Percentiles rank a stretch among this genome's conserved stretches.
Evolutionary conservation across 106 monocot genomes (phyloP).

Genomic region (Dioscorea alata): DNA sequence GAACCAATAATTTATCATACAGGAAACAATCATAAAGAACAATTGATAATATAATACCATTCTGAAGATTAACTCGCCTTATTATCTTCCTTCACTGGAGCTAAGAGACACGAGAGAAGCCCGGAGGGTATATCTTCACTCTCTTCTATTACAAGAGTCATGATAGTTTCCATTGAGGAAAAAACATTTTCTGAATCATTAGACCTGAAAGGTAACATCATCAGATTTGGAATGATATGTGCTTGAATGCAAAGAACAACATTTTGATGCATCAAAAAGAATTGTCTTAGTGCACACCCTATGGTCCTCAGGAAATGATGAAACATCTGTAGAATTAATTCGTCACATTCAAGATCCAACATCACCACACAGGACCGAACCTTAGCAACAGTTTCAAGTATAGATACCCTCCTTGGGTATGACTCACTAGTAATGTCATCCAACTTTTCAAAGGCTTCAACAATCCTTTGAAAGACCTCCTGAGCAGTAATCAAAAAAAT

Average conservation of each 20-base stretch:
- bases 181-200: conserved; percentile 41
- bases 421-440: conserved; percentile 42
- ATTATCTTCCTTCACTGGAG: conserved; percentile 29
- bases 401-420: conserved; percentile 54
- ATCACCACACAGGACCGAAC: conserved; percentile 66
- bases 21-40: not conserved
- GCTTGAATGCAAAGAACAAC: no score
- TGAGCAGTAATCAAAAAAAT: conserved; percentile 5
- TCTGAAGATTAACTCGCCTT: conserved; percentile 25
- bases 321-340: conserved; percentile 62
- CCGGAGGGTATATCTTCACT: conserved; percentile 67
- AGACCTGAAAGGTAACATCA: conserved; percentile 16
- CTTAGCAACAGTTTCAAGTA: conserved; percentile 74
- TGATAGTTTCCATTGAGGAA: conserved; percentile 74
- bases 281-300: conserved; percentile 21
- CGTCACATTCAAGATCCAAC: conserved; percentile 79
- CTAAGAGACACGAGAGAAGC: conserved; percentile 51
- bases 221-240: no score
- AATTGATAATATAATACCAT: not conserved
- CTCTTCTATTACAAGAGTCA: conserved; percentile 81
- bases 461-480: conserved; percentile 62
- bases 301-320: conserved; percentile 55
- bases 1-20: not conserved
- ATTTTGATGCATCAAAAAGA: no score
- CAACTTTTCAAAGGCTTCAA: conserved; percentile 53